These are phyloP conservation scores for Leishmania turanica DNA, from an alignment of 208 protist species.

Conservation along the genomic window DNA sequence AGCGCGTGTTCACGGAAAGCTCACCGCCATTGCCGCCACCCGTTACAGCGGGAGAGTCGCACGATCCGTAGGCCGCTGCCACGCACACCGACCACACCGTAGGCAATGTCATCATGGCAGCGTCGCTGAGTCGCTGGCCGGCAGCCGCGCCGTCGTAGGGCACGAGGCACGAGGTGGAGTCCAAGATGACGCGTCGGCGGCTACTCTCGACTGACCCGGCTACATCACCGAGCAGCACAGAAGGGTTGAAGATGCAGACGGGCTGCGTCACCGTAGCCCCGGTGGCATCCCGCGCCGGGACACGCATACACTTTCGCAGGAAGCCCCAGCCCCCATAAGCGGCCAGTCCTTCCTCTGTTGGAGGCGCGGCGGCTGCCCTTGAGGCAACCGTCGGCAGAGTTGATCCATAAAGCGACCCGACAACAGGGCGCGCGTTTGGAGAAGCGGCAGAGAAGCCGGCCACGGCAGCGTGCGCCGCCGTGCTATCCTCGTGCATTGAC, in stretches of 20 bases:
- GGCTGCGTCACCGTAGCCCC: conserved; percentile 1
- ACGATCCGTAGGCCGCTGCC: conserved; percentile 19
- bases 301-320: conserved; percentile 15
- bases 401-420: not conserved
- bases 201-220: conserved; percentile 7
- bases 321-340: conserved; percentile 16
- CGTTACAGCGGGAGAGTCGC: not conserved
- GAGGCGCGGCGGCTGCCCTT: not conserved
- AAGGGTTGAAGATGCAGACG: conserved; percentile 21
- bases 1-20: not conserved
- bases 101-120: not conserved
- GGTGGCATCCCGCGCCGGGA: not conserved
- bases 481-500: not conserved
- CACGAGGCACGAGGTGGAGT: conserved; percentile 21
- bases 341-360: not conserved
- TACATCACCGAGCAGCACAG: conserved; percentile 13
- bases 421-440: not conserved
- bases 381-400: not conserved
- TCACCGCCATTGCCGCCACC: not conserved
- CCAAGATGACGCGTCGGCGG: conserved; percentile 23
- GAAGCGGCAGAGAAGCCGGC: not conserved
- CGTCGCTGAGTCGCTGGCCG: not conserved
- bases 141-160: conserved; percentile 23
- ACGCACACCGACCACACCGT: conserved; percentile 32
- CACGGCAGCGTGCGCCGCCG: too few species aligned